These are phyloP conservation scores for Nicotiana attenuata DNA, from an alignment of 257 asterid genomes.

Conservation along the genomic window DNA sequence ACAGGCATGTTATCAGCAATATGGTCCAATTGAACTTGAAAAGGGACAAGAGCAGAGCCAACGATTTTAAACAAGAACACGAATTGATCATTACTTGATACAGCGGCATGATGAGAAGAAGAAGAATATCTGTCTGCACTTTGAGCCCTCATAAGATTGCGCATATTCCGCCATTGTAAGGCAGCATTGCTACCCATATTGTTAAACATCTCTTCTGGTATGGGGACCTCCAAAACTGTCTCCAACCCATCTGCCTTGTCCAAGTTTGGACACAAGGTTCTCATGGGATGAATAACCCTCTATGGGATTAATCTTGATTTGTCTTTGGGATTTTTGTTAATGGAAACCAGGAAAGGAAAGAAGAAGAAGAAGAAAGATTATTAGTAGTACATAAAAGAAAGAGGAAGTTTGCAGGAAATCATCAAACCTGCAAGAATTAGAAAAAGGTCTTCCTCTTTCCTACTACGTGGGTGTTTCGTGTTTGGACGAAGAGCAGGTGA, in stretches of 20 bases:
- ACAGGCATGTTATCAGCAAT: conserved; percentile 37
- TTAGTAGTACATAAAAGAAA: background rate
- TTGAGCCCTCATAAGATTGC: conserved; percentile 47
- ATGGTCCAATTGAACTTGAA: conserved; percentile 45
- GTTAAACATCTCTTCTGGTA: conserved; percentile 80
- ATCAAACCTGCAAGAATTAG: background rate
- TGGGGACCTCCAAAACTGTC: conserved; percentile 82
- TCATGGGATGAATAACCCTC: conserved; percentile 28
- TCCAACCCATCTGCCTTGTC: conserved; percentile 65
- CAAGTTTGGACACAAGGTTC: conserved; percentile 63
- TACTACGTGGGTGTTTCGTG: too few species aligned
- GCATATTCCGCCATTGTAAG: conserved; percentile 70
- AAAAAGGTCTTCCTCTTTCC: background rate
- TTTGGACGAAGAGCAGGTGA: background rate
- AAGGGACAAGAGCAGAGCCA: conserved; percentile 78
- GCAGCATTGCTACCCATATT: conserved; percentile 55
- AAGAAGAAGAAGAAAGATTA: background rate
- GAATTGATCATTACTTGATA: conserved; percentile 49
- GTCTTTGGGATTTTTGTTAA: background rate
- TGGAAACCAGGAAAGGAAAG: background rate
- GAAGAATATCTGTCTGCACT: conserved; percentile 27
- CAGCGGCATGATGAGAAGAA: conserved; percentile 7
- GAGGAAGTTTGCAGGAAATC: background rate
- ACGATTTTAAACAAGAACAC: conserved; percentile 65
- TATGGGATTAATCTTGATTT: background rate